A percentile compares a stretch with the other conserved stretches of the same genome.
Conservation (phyloP, 176 grass and related monocot species). For the Dendrocalamus sinicus region DNA sequence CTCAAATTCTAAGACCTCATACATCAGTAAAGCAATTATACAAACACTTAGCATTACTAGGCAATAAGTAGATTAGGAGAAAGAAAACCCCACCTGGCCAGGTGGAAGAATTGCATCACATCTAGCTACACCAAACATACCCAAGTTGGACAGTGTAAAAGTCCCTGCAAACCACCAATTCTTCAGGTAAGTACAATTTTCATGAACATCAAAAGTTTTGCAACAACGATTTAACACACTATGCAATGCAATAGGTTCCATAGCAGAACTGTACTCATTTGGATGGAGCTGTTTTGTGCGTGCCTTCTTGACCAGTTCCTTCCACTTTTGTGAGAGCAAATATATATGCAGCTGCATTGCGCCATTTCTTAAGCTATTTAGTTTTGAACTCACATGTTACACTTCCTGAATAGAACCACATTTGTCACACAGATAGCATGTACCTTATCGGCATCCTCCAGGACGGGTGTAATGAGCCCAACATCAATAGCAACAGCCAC, state of each 20-base stretch:
- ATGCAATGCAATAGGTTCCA: neutral
- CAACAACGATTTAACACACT: slow-evolving; percentile 1
- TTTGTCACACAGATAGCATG: slow-evolving; percentile 4
- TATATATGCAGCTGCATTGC: slow-evolving; percentile 85
- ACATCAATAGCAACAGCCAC: slow-evolving; percentile 93
- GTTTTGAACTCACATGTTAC: neutral
- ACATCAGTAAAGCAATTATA: neutral
- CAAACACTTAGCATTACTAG: neutral
- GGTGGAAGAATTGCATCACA: slow-evolving; percentile 99
- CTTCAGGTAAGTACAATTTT: slow-evolving; percentile 37
- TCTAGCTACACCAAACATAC: slow-evolving; percentile 97
- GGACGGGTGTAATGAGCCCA: slow-evolving; percentile 87
- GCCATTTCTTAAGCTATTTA: slow-evolving; percentile 40
- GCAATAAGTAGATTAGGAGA: neutral
- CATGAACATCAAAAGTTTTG: neutral
- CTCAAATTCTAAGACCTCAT: slow-evolving; percentile 22
- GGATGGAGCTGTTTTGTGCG: slow-evolving; percentile 88
- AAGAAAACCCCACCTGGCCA: slow-evolving; percentile 72
- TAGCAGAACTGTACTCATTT: slow-evolving; percentile 95
- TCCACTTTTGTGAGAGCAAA: slow-evolving; percentile 94
- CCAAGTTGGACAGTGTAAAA: slow-evolving; percentile 95
- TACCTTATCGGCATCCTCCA: slow-evolving; percentile 96
- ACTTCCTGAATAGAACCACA: slow-evolving; percentile 5
- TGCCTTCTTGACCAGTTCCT: slow-evolving; percentile 89
- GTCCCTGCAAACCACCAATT: slow-evolving; percentile 64